Evolutionary conservation across 2,329 filamentous ascomycete species (phyloP), one percentile per base, ranked within the genome.

Genomic region (Hypoxylon sp.): DNA sequence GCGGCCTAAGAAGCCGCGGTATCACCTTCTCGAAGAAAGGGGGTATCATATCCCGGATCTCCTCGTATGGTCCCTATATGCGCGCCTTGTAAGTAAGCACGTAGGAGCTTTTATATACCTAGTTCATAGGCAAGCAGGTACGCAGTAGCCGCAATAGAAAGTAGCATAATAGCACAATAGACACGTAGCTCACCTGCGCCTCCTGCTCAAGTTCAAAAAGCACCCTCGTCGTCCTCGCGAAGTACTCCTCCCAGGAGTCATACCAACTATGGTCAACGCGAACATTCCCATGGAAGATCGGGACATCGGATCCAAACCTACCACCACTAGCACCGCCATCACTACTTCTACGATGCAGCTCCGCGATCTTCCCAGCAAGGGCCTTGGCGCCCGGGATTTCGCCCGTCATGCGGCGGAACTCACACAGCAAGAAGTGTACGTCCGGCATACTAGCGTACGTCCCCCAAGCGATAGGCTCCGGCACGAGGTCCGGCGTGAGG

Each of bases 1-100:
- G 68, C 7, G 80, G 79, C 6, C 79, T 57, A 6, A 82, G 70
- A 1, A 82, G 72, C 27, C 79, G 73, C 1, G 80, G 80, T 32
- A 82, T 77, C 4, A 82, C 78, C 43, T 75, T 63, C 16, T 65
- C 57, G 41, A 72, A 70, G 55, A 72, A 69, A 8, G 62, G 58
- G 19, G 23, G 1, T 25, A 57, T 41, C 53, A 71, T 52, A 12
- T 21, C 16, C 9, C 19, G 25, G 16, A 69, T 63, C 27, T 63
- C 68, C 4, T 55, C 30, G 32, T 53, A 47, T 2, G 59, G 25
- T 8, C 70, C 70, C 66, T 66, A 39, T 14, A 27, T n/a, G 43
- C 27, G 23, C 1, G 8, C 25, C 25, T 53, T 5, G 19, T 14
- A 34, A 39, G 51, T 47, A 54, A 58, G 52, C 29, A 47, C 19